A percentile compares a stretch with the other conserved stretches of the same genome.
Conservation (phyloP, 1,284 basidiomycete genomes). For the Ganoderma sinense region DNA sequence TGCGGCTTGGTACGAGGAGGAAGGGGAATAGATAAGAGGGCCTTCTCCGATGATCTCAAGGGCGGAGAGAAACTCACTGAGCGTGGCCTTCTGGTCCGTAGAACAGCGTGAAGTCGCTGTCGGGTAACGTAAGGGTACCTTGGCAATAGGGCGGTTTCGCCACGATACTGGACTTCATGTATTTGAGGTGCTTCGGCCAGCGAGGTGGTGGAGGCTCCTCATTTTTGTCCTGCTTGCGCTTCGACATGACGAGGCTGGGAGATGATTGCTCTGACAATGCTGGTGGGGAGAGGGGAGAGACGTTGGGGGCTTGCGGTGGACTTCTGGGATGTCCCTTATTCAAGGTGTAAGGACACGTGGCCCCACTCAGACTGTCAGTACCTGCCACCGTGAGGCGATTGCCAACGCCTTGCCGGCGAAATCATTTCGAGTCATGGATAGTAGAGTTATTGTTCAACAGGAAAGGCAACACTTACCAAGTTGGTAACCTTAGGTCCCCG, state of each 20-base stretch:
- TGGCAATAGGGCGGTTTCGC: conserved; percentile 24
- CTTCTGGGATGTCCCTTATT: too few relatives aligned
- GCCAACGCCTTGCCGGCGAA: neutral
- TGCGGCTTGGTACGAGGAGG: neutral
- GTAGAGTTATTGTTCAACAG: neutral
- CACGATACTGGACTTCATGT: neutral
- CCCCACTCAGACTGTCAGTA: too few relatives aligned
- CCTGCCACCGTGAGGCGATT: too few relatives aligned
- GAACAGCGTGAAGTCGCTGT: conserved; percentile 24
- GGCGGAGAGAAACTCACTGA: conserved; percentile 10
- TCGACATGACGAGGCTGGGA: neutral
- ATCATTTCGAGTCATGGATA: neutral
- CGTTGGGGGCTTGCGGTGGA: too few relatives aligned
- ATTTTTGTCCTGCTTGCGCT: neutral
- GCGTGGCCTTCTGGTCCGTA: conserved; percentile 23
- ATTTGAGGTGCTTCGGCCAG: neutral
- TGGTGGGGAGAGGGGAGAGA: too few relatives aligned
- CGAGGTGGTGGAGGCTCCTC: neutral
- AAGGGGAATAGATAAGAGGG: neutral
- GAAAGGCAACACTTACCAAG: neutral
- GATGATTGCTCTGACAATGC: too few relatives aligned
- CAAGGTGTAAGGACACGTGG: too few relatives aligned
- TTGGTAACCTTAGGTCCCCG: neutral
- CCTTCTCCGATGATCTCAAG: too few relatives aligned
- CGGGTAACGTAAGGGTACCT: conserved; percentile 16